Base-by-base conservation (phyloP, 1,139 yeast species). In the Hyphopichia pseudoburtonii region DNA sequence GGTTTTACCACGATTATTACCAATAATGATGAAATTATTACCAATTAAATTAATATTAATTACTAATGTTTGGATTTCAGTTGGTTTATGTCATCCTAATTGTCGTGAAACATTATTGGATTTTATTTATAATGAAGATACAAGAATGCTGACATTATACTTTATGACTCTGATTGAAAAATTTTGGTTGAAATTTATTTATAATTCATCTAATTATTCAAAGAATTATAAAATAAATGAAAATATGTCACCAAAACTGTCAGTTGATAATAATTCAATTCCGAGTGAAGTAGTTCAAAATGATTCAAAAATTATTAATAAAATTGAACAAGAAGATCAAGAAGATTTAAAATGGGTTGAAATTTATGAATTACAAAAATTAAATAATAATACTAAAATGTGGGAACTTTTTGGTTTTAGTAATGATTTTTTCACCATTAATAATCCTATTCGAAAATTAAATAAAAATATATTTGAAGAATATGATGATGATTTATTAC, bases 301-400 rank as follows among this genome's bases (percentile, higher is more conserved):
- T 25, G 11, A 23, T 10, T 10, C 22, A 19, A 6, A 7, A 19
- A 9, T 19, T 9, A 6, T 7, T 19, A 23, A 23, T 23, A 7
- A 23, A 8, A 32, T 35, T 2, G 39, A 45, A 8, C 48, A 48
- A 25, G 44, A 41, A 12, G 26, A 30, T 1, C 30, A 40, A 17
- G 33, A 38, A 12, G 36, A 42, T 15, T 35, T 50, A 51, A 43
- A 67, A 37, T 70, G 73, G 44, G 80, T 82, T 12, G 88, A 84
- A 50, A 73, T 85, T 2, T 88, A 68, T 61, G 96, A 88, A 54
- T 60, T 87, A 28, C 96, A 88, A 47, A 62, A 63, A 45, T 70
- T 76, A 40, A 72, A 79, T 52, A 55, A 60, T 7, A 61, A 59
- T 4, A 58, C 71, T 2, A 76, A 74, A 34, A 76, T 74, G 39